Conservation (phyloP, 805 yeast species). For the Priceomyces carsonii region DNA sequence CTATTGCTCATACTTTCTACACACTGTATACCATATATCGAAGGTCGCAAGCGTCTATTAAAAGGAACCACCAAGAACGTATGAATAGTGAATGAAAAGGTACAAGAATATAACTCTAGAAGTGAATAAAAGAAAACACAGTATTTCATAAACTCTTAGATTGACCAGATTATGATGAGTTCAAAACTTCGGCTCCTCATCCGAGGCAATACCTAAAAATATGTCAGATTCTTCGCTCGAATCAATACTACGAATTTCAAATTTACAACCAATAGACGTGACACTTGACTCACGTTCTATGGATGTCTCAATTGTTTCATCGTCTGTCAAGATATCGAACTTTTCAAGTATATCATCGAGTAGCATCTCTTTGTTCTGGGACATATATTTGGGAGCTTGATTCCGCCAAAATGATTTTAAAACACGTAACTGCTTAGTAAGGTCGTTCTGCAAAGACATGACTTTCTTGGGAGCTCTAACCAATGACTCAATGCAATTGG, state of each 20-base stretch:
- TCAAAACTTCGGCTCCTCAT: no score
- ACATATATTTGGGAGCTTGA: not conserved
- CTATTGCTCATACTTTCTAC: no score
- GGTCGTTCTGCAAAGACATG: slow-evolving; percentile 5
- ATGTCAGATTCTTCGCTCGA: not conserved
- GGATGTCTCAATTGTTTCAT: not conserved
- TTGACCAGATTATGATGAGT: not conserved
- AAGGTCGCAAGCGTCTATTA: no score
- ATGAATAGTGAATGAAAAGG: no score
- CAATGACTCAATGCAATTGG: slow-evolving; percentile 25
- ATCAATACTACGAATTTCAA: not conserved
- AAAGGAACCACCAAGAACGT: no score
- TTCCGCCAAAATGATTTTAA: slow-evolving; percentile 4
- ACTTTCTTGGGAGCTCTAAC: slow-evolving; percentile 8
- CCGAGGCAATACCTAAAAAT: slow-evolving; percentile 1
- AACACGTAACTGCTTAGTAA: slow-evolving; percentile 2
- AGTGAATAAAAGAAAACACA: not conserved
- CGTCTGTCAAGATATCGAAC: slow-evolving; percentile 1
- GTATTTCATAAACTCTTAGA: not conserved
- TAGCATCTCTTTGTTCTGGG: not conserved
- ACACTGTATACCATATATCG: no score
- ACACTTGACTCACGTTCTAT: not conserved
- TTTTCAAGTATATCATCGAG: not conserved
- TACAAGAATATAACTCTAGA: not conserved
- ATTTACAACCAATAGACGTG: not conserved